phyloP scores from a whole-genome alignment of 2,329 filamentous ascomycete species.

The Neurospora sp. region DNA sequence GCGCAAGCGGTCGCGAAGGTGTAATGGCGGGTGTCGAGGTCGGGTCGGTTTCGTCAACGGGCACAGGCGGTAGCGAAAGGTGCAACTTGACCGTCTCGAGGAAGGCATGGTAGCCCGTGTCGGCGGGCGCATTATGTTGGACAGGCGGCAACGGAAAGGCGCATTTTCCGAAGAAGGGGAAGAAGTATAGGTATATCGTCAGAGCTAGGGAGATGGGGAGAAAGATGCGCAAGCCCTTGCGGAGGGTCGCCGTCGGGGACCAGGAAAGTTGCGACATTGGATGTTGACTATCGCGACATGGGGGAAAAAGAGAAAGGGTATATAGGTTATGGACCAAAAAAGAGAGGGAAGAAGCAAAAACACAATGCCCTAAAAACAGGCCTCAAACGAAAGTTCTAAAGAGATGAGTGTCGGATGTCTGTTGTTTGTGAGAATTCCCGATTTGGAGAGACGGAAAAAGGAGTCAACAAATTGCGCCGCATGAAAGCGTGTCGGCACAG shows the following conservation, averaged over 20 bases:
- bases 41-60: slow-evolving; percentile 17
- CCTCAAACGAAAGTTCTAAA: background rate
- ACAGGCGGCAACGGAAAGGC: slow-evolving; percentile 56
- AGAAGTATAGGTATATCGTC: slow-evolving; percentile 77
- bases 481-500: background rate
- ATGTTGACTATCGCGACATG: background rate
- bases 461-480: background rate
- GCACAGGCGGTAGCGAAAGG: slow-evolving; percentile 23
- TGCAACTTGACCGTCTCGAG: slow-evolving; percentile 32
- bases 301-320: background rate
- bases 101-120: slow-evolving; percentile 23
- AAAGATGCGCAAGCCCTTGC: slow-evolving; percentile 46
- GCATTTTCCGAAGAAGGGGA: slow-evolving; percentile 72
- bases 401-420: background rate
- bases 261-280: background rate
- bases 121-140: slow-evolving; percentile 4
- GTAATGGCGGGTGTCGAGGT: slow-evolving; percentile 13
- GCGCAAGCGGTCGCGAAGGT: slow-evolving; percentile 37
- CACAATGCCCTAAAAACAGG: background rate
- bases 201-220: slow-evolving; percentile 59
- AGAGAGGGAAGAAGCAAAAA: background rate
- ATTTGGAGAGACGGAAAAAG: background rate
- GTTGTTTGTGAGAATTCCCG: background rate
- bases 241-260: slow-evolving; percentile 37
- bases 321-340: background rate